Base-by-base conservation (phyloP, 2,329 filamentous ascomycete genomes). In the Hypoxylon sp. region DNA sequence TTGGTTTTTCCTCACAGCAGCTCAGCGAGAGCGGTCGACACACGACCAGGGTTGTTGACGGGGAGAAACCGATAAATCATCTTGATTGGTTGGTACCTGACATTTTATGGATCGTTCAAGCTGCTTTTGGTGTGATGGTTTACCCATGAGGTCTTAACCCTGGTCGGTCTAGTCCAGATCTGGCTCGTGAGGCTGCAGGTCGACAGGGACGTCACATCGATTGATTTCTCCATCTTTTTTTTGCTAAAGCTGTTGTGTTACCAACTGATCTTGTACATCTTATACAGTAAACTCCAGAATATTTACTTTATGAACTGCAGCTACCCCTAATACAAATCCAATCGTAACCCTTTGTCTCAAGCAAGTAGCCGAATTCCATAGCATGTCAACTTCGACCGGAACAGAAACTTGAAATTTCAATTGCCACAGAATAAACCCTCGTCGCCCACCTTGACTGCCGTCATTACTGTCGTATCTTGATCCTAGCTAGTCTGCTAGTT, bases 11-110 rank as follows among this genome's bases (percentile, higher is more conserved):
- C 25, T 49, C 26, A 26, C 29, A 27, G 43, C 38, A 46, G 17
- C 19, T 31, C 13, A 34, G 5, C 2, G 13, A 46, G 34, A 32
- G 31, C 27, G 29, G 25, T n/a, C 48, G 34, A 27, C 21, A 30
- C 30, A 21, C 35, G 23, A 38, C 47, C 16, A 15, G 59, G 57
- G 44, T 37, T 49, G 51, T 57, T 56, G 49, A 60, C 55, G 55
- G 63, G 60, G 55, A 61, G 57, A 47, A 61, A 59, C 54, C 59
- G 57, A 65, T 19, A 23, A 11, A 11, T 29, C 35, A 4, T 21
- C 29, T 8, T 38, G 17, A 64, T 65, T 64, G 63, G 62, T 7
- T 17, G 9, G 56, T 59, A 8, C 46, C 58, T 62, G 57, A 46
- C 7, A 29, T 40, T 36, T 27, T 37, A 29, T 40, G 48, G 49